A percentile compares a stretch with the other conserved stretches of the same genome.
Evolutionary conservation across 306 rosid species (phyloP).

Genomic region (Lathyrus sativus): DNA sequence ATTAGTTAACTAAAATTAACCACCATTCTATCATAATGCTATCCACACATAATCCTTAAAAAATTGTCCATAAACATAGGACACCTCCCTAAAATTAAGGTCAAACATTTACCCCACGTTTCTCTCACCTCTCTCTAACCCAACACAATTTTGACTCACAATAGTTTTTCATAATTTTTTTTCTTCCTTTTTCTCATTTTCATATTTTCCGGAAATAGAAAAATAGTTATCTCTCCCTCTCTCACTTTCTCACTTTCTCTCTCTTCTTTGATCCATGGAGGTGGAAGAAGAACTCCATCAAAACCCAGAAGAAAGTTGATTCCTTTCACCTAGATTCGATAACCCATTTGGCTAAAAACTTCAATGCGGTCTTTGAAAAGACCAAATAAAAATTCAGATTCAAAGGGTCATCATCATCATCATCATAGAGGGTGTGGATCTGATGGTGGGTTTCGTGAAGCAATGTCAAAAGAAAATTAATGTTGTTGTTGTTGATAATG

Average conservation of each 20-base stretch:
- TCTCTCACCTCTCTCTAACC: constrained; percentile 25
- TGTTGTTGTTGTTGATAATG: constrained; percentile 23
- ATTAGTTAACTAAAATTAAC: constrained; percentile 1
- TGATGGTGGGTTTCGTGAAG: constrained; percentile 59
- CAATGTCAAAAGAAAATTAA: constrained; percentile 33
- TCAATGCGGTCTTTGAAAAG: constrained; percentile 68
- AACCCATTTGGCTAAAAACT: constrained; percentile 34
- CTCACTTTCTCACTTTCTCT: neutral
- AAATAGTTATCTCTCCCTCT: constrained; percentile 23
- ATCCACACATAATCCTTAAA: constrained; percentile 39
- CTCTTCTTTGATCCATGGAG: constrained; percentile 52
- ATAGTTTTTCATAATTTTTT: constrained; percentile 29
- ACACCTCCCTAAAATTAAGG: constrained; percentile 45
- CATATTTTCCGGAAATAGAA: constrained; percentile 45
- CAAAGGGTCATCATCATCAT: constrained; percentile 38
- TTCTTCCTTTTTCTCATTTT: constrained; percentile 11
- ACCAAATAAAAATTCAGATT: constrained; percentile 40
- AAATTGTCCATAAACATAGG: constrained; percentile 52
- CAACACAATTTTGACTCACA: constrained; percentile 56
- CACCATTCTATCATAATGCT: constrained; percentile 1
- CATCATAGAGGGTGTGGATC: constrained; percentile 53
- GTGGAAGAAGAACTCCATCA: constrained; percentile 42
- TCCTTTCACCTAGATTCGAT: constrained; percentile 24
- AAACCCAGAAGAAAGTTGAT: constrained; percentile 46
- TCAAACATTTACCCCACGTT: constrained; percentile 58